phyloP scores from a whole-genome alignment of 768 basidiomycete genomes.

The Trichaptum fuscoviolaceum region DNA sequence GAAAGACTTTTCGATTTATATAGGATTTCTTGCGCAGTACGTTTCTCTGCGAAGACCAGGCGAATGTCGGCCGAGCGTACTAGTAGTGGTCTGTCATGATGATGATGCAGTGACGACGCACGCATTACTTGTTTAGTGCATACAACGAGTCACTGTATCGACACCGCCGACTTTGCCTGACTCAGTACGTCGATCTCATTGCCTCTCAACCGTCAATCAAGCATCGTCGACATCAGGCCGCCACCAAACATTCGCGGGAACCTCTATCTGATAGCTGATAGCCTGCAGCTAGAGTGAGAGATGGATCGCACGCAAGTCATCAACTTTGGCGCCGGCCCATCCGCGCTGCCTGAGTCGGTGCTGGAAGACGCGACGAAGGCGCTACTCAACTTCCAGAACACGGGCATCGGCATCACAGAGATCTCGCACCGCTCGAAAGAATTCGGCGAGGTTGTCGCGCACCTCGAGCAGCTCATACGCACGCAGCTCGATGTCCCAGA shows the following conservation, averaged over 20 bases:
- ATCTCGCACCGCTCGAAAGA: slow-evolving; percentile 93
- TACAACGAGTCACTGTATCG: neutral
- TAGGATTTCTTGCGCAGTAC: neutral
- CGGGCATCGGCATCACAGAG: slow-evolving; percentile 94
- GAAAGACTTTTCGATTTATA: neutral
- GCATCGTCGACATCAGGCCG: neutral
- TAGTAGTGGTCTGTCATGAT: neutral
- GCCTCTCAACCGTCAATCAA: neutral
- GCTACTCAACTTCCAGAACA: slow-evolving; percentile 84
- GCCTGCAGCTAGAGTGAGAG: neutral
- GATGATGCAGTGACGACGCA: neutral
- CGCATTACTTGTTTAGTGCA: neutral
- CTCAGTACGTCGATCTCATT: neutral
- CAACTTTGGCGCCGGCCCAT: slow-evolving; percentile 96
- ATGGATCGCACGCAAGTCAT: slow-evolving; percentile 51
- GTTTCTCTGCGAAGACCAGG: neutral
- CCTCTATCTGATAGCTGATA: neutral
- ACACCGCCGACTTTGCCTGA: neutral
- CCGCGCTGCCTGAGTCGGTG: slow-evolving; percentile 82
- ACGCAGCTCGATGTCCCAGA: slow-evolving; percentile 74
- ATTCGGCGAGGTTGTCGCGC: slow-evolving; percentile 65
- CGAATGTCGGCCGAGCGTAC: too few relatives aligned
- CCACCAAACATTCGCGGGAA: neutral
- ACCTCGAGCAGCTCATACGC: slow-evolving; percentile 63
- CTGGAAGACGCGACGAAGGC: slow-evolving; percentile 78